phyloP scores from a whole-genome alignment of 805 yeast species.

The Pichia manshurica region DNA sequence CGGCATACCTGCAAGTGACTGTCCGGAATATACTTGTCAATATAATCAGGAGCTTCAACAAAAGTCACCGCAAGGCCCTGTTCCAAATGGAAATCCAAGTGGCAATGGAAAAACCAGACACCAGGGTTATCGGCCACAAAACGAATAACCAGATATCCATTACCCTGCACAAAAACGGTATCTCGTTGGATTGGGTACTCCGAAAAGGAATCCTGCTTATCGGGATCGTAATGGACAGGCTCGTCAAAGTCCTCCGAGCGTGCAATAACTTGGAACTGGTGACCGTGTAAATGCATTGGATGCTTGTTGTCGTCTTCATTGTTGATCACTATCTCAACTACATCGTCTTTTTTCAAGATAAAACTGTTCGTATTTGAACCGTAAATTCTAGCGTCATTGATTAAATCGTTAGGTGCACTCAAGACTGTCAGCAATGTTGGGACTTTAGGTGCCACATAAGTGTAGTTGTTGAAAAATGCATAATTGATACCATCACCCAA shows the following conservation, averaged over 20 bases:
- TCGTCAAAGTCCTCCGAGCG: conserved; percentile 56
- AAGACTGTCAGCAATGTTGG: conserved; percentile 65
- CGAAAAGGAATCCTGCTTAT: conserved; percentile 39
- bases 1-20: conserved; percentile 48
- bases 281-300: conserved; percentile 97
- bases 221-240: conserved; percentile 47
- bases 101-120: conserved; percentile 93
- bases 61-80: conserved; percentile 74
- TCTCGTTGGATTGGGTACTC: conserved; percentile 64
- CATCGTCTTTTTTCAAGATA: conserved; percentile 53
- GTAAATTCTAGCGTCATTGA: conserved; percentile 56
- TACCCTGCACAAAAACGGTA: conserved; percentile 60
- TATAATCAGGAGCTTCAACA: conserved; percentile 57
- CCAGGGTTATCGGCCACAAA: conserved; percentile 87
- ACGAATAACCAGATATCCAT: conserved; percentile 63
- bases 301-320: conserved; percentile 86
- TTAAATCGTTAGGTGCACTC: conserved; percentile 48
- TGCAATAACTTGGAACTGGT: conserved; percentile 72
- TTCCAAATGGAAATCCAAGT: conserved; percentile 77
- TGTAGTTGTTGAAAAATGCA: conserved; percentile 66
- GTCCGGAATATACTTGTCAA: conserved; percentile 42
- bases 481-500: conserved; percentile 71
- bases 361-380: conserved; percentile 65
- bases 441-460: conserved; percentile 61
- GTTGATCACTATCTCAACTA: conserved; percentile 70